Base-by-base conservation (phyloP, 345 rosid genomes). In the Erodium maritimum region DNA sequence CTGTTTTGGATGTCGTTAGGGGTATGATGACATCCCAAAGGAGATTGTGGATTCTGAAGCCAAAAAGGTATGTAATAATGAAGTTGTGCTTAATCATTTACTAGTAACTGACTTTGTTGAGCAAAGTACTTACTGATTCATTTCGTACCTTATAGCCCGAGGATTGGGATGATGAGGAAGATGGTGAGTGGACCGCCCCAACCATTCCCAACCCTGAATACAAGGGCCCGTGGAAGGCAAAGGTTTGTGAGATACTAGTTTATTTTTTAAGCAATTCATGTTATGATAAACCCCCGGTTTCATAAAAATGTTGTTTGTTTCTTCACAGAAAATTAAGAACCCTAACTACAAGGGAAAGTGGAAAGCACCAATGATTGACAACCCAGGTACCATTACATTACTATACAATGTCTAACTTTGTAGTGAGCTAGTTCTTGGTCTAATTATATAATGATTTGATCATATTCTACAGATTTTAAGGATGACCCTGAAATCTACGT, bases 141-240 rank as follows among this genome's bases (percentile, higher is more conserved):
- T 45, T 45, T 58, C 51, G 54, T 58, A 14, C 18, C 29, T 21
- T 59, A 33, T 71, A 94, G 99, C 99, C 99, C 57, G 97, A 94
- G 65, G 97, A 90, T 72, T 94, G 99, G 99, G 96, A 94, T 77
- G 99, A 90, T 5, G 95, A 94, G 72, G 99, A 94, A 75, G 99
- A 94, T 79, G 97, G 97, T 80, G 99, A 89, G 69, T 94, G 99
- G 99, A 84, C 95, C 50, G 72, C 87, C 57, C 91, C 99, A n/a
- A 94, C 99, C 54, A 82, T 87, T 56, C 67, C 96, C 61, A 94
- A 94, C 82, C 97, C 99, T 14, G 96, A 94, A 70, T 87, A 90
- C 89, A 84, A 77, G 70, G 99, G 99, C 56, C 85, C 79, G 79
- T 94, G 99, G 97, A 75, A 76, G 72, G 69, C 90, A 23, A 87